Conservation (phyloP, 306 rosid genomes). For the Dryas drummondii region DNA sequence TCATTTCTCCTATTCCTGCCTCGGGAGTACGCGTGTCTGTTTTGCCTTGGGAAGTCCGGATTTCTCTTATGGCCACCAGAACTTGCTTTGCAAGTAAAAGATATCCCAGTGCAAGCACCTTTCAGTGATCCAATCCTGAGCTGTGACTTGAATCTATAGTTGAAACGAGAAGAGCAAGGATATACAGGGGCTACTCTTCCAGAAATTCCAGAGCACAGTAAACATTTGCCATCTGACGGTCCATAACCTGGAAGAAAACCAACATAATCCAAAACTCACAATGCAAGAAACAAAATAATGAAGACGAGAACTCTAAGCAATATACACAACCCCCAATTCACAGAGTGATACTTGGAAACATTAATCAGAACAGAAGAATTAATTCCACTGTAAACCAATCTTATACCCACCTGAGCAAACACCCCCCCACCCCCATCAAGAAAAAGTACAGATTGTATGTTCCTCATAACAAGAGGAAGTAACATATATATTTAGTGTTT, state of each 20-base stretch:
- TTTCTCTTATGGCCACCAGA: slow-evolving; percentile 51
- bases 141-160: slow-evolving; percentile 40
- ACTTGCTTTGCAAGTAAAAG: slow-evolving; percentile 61
- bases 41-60: slow-evolving; percentile 80
- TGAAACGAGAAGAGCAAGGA: slow-evolving; percentile 45
- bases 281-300: background rate
- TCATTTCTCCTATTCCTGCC: slow-evolving; percentile 68
- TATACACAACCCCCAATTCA: background rate
- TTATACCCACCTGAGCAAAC: background rate
- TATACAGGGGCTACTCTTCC: slow-evolving; percentile 49
- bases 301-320: background rate
- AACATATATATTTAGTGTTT: background rate
- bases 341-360: background rate
- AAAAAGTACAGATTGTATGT: background rate
- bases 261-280: slow-evolving; percentile 24
- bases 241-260: slow-evolving; percentile 54
- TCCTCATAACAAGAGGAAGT: background rate
- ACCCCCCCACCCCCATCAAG: background rate
- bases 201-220: slow-evolving; percentile 61
- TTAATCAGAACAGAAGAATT: background rate
- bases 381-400: background rate
- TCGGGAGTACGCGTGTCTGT: slow-evolving; percentile 55
- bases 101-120: slow-evolving; percentile 39
- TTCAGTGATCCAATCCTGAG: slow-evolving; percentile 44
- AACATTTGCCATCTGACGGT: slow-evolving; percentile 57